Base-by-base conservation (phyloP, 352 stramenopile genomes). In the Globisporangium lucens region DNA sequence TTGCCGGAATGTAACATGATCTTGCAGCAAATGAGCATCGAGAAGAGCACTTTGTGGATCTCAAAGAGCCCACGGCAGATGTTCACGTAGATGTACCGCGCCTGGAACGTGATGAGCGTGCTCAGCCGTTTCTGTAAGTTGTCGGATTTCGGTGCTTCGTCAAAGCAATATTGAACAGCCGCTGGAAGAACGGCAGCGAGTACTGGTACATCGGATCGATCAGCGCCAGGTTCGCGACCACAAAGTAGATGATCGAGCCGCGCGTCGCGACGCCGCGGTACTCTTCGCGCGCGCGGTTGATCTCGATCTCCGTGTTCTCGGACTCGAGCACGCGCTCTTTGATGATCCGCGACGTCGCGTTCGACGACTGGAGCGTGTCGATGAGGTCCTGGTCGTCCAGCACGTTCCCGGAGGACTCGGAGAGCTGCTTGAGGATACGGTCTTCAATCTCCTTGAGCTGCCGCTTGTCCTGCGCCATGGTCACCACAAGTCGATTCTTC, bases 141-240 rank as follows among this genome's bases (percentile, higher is more conserved):
- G 63, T 87, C 77, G 0, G 82, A 81, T 53, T 77, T 80, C 0
- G 83, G 75, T 3, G 83, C 85, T 69, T 93, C 82, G 56, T 93
- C 79, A 43, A 98, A 96, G 70, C 94, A 98, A 92, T 90, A 61
- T 95, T 90, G 75, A 98, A 98, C 27, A 98, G 80, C 0, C 80
- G 75, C 65, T 97, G 89, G 61, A 98, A 98, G 74, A 97, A 98
- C 3, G 89, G 83, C 30, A 98, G 75, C 47, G 93, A 98, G 77
- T 98, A 98, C 79, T 98, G 94, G 78, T 98, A 98, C 94, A 98
- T 98, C 2, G 94, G 94, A 59, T 98, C 94, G 61, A 98, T 97
- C 10, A 91, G 73, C 15, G 87, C 87, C 1, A 98, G 75, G 62
- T 97, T 92, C 1, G 94, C 91, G 33, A 98, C 93, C 0, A 98